Evolutionary conservation across 2,329 filamentous ascomycete genomes (phyloP).

Genomic region (Talaromyces sp.): DNA sequence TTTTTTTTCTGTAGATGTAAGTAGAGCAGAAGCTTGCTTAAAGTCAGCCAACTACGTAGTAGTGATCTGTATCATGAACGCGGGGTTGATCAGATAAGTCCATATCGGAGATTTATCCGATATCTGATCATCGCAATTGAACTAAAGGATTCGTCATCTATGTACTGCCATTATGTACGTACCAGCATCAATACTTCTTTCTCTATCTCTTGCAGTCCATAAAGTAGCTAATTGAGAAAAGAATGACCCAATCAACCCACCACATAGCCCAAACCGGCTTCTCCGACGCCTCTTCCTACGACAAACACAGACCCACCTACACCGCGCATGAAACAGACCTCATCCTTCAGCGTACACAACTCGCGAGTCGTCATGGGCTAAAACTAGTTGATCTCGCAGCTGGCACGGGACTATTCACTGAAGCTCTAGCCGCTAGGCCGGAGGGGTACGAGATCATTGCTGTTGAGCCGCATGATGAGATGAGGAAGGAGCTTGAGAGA

Average conservation of each 20-base stretch:
- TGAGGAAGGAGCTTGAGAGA: slow-evolving; percentile 59
- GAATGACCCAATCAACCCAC: slow-evolving; percentile 10
- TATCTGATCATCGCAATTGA: background rate
- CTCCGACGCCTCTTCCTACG: slow-evolving; percentile 62
- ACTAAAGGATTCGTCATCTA: background rate
- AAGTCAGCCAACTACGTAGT: no score
- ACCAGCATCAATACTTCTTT: background rate
- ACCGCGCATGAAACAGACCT: slow-evolving; percentile 55
- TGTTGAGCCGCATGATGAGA: slow-evolving; percentile 63
- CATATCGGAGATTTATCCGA: slow-evolving; percentile 11
- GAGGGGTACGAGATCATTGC: slow-evolving; percentile 62
- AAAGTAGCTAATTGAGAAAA: background rate
- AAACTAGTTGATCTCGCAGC: slow-evolving; percentile 63
- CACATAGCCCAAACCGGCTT: slow-evolving; percentile 50
- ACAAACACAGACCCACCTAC: slow-evolving; percentile 67
- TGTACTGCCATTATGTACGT: background rate
- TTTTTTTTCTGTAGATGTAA: background rate
- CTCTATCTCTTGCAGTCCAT: background rate
- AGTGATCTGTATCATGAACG: background rate
- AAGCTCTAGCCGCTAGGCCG: slow-evolving; percentile 55
- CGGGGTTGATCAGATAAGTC: background rate
- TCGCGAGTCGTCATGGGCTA: slow-evolving; percentile 48
- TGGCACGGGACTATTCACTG: slow-evolving; percentile 69
- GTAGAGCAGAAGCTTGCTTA: background rate
- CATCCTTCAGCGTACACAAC: slow-evolving; percentile 56